Conservation (phyloP, 768 basidiomycete species). For the Mycena vitilis region DNA sequence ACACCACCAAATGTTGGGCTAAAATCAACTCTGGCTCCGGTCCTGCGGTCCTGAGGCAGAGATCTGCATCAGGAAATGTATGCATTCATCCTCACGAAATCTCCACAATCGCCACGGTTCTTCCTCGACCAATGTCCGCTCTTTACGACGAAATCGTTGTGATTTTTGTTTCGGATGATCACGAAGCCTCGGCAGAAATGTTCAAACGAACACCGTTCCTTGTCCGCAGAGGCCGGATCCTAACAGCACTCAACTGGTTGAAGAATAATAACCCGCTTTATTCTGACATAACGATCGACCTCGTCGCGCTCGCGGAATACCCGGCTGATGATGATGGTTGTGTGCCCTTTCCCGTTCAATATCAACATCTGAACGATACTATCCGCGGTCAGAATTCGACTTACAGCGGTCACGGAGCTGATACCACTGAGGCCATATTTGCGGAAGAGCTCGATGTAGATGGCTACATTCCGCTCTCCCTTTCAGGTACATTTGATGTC, state of each 20-base stretch:
- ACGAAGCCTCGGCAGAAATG: conserved; percentile 13
- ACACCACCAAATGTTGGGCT: conserved; percentile 10
- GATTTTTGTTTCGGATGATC: conserved; percentile 8
- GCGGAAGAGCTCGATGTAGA: not conserved
- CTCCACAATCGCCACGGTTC: not conserved
- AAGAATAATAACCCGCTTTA: conserved; percentile 4
- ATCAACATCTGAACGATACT: conserved; percentile 14
- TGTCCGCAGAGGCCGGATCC: conserved; percentile 22
- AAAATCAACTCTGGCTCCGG: conserved; percentile 6
- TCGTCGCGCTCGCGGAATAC: conserved; percentile 23
- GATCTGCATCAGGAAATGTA: conserved; percentile 32
- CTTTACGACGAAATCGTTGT: conserved; percentile 10
- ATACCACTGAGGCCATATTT: conserved; percentile 24
- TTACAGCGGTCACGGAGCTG: conserved; percentile 32
- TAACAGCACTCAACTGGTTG: conserved; percentile 16
- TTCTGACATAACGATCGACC: conserved; percentile 26
- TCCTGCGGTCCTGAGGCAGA: conserved; percentile 5
- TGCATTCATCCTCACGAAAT: conserved; percentile 36
- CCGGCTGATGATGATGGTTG: conserved; percentile 15
- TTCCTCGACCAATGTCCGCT: conserved; percentile 24
- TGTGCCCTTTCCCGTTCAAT: conserved; percentile 28
- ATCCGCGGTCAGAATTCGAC: conserved; percentile 29
- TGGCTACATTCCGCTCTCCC: not conserved
- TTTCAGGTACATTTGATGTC: not conserved
- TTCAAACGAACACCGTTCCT: conserved; percentile 32